Evolutionary conservation across 2,329 filamentous ascomycete genomes (phyloP), one percentile per base, ranked within the genome.

Genomic region (Beauveria sp.): DNA sequence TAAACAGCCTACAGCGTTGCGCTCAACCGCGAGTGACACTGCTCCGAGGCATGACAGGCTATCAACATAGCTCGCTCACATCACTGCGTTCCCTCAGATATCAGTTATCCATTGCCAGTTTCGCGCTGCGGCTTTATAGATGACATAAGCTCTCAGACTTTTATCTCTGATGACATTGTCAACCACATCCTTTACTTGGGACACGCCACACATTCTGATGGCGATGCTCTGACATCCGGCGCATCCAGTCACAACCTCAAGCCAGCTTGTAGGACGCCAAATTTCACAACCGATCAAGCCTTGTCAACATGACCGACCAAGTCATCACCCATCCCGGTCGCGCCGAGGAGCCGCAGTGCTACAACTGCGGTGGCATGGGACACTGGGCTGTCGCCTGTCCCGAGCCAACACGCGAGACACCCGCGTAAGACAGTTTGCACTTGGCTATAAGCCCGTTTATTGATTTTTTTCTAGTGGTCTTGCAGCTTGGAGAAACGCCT

Each of bases 301-400:
- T 56, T 48, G n/a, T 40, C 20, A 64, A 67, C 51, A 75, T 75
- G 72, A 55, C 70, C 46, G 68, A 70, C 44, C 61, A 71, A 58
- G 62, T 66, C 54, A 63, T 69, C 59, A 67, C 67, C 62, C 67
- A 71, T 54, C 57, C 62, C 44, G 66, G 69, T 62, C 72, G 67
- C 26, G 63, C 72, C 30, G 71, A 75, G 51, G 73, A 76, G 61
- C 67, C 73, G 55, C 70, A 75, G 64, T 84, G 82, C 69, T 83
- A 82, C 68, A 84, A 83, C 66, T 84, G 82, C 65, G 80, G 80
- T 57, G 68, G 70, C 53, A 70, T 71, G 34, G 78, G 79, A 4
- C 82, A 84, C 67, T 83, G 80, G 74, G 73, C 79, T 14, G 71
- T 82, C 57, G 79, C 79, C 55, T 84, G 81, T 67, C 81, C 80